phyloP scores from a whole-genome alignment of 257 asterid species.

The Solanum pinnatisectum region DNA sequence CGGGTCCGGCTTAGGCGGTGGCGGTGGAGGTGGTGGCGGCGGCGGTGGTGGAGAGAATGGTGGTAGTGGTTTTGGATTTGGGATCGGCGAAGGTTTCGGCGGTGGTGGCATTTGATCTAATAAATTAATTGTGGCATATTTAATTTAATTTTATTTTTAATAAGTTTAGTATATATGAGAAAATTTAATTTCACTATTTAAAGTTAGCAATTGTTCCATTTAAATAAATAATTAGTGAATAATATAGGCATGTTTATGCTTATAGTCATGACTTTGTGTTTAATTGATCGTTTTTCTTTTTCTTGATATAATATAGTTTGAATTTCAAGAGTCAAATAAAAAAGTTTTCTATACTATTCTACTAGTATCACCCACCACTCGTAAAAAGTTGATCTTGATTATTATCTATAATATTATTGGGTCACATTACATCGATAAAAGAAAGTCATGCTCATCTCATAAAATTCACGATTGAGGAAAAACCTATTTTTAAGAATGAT shows the following conservation, averaged over 20 bases:
- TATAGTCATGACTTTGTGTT: not conserved
- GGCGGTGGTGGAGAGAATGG: not conserved
- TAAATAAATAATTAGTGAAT: not conserved
- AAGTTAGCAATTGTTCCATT: not conserved
- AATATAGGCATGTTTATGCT: not conserved
- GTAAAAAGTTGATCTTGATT: not conserved
- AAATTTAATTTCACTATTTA: not conserved
- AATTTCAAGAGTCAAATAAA: too few relatives aligned
- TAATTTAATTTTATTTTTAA: not conserved
- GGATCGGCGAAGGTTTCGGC: not conserved
- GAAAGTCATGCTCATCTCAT: not conserved
- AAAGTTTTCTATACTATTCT: too few relatives aligned
- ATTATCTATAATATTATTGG: too few relatives aligned
- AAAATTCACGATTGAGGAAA: not conserved
- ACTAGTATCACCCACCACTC: not conserved
- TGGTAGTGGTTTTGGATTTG: not conserved
- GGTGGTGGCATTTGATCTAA: not conserved
- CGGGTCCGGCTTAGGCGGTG: not conserved
- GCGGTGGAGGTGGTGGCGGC: accelerated
- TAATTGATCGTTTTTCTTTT: not conserved
- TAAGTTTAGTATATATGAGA: not conserved
- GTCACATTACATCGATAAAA: too few relatives aligned
- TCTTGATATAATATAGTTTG: too few relatives aligned
- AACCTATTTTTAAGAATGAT: not conserved
- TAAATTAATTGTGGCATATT: not conserved